Evolutionary conservation across 805 yeast species (phyloP), one percentile per base, ranked within the genome.

Genomic region (Yarrowia sp.): DNA sequence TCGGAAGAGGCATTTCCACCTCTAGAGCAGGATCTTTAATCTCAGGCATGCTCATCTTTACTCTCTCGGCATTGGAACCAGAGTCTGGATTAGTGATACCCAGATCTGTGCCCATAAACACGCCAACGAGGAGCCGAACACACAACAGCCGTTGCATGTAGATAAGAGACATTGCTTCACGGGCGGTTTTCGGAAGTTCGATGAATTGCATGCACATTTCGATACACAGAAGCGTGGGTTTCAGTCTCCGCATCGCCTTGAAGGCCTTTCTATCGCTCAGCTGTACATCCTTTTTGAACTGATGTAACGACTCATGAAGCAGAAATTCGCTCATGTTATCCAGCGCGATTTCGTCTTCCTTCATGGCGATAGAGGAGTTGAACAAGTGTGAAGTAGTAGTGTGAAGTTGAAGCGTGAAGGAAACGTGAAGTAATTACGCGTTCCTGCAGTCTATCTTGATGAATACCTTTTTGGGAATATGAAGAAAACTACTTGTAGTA

Each of bases 291-390:
- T 40, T n/a, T 14, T 19, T 22, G 46, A 46, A 55, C 8, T 19
- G 11, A 8, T 15, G 8, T 8, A 55, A 19, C 2, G 26, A 46
- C 16, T 26, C 12, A 16, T 22, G 12, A 36, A 40, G 14, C 35
- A 55, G 46, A 3, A 11, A 9, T 46, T 55, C 61, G 61, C 46
- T 55, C 46, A 55, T 16, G 46, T 55, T 40, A 26, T 55, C 61
- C 19, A 55, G 35, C 12, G 61, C 16, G 0, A 55, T 14, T 41
- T 55, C 61, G 16, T 55, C 61, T 16, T 35, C 42, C 14, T 26
- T 19, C 61, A 55, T 55, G 14, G 22, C 35, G 58, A 16, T 26
- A 12, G 15, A 10, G 9, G 26, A 9, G 22, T 16, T 38, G 40
- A 10, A 11, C 8, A 38, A 38, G 40, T 26, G 32, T 26, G 32